These are phyloP conservation scores for Eimeria necatrix DNA, from an alignment of 169 alveolate genomes.

Conservation along the genomic window DNA sequence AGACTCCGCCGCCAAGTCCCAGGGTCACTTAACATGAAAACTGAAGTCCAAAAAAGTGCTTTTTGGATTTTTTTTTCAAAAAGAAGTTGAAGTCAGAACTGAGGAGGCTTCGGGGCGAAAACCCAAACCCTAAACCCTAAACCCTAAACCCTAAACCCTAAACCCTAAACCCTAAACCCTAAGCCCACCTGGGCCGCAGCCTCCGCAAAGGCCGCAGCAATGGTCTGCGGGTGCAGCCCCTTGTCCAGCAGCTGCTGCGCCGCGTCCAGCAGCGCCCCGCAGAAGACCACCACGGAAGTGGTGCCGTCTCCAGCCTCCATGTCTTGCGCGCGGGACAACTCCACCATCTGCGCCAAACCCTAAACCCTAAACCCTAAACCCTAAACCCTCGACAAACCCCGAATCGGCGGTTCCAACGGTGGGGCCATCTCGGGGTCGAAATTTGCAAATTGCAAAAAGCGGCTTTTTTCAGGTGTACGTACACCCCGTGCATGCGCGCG, in stretches of 20 bases:
- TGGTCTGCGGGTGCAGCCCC: conserved; percentile 98
- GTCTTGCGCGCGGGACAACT: conserved; percentile 99
- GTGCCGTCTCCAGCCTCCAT: conserved; percentile 99
- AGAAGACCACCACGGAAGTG: conserved; percentile 99
- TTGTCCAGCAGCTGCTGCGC: conserved; percentile 91
- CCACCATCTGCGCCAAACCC: conserved; percentile 94
- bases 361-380: background rate
- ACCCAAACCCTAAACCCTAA: too few relatives aligned
- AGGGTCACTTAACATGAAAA: too few relatives aligned
- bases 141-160: conserved; percentile 19
- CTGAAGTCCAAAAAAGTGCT: too few relatives aligned
- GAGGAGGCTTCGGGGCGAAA: too few relatives aligned
- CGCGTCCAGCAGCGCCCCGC: conserved; percentile 98
- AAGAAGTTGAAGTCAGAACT: too few relatives aligned
- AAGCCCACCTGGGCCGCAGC: conserved; percentile 89
- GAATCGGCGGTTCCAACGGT: background rate
- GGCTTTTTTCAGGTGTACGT: too few relatives aligned
- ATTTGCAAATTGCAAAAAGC: too few relatives aligned
- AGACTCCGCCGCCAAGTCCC: too few relatives aligned
- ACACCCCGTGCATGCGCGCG: too few relatives aligned
- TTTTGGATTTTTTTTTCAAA: too few relatives aligned
- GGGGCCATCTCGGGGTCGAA: too few relatives aligned
- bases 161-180: conserved; percentile 3
- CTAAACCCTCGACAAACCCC: background rate
- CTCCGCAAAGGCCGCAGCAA: conserved; percentile 96